Evolutionary conservation across 345 rosid genomes (phyloP).

Genomic region (Passiflora organensis): DNA sequence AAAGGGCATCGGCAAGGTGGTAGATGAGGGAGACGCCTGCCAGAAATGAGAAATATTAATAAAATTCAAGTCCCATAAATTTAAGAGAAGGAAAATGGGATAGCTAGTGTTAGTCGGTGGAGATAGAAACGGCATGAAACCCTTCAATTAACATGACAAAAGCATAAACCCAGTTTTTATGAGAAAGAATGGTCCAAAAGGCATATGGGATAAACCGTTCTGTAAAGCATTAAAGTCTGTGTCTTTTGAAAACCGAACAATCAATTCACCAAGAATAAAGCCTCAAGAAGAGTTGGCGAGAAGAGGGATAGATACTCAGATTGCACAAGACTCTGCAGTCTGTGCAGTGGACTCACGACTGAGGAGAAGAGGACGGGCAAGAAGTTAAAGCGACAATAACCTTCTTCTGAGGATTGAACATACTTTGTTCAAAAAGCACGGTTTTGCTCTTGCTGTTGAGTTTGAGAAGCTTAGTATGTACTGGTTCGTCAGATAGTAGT

Average conservation of each 20-base stretch:
- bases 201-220: too few relatives aligned
- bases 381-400: constrained; percentile 26
- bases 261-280: not conserved
- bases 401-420: constrained; percentile 28
- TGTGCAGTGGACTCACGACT: constrained; percentile 41
- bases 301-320: constrained; percentile 76
- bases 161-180: not conserved
- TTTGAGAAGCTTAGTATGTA: constrained; percentile 44
- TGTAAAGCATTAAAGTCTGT: not conserved
- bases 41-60: too few relatives aligned
- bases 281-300: constrained; percentile 5
- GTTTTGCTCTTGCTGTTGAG: constrained; percentile 17
- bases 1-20: too few relatives aligned
- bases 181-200: not conserved
- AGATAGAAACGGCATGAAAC: not conserved
- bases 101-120: not conserved
- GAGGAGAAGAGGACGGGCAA: constrained; percentile 41
- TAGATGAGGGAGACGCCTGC: too few relatives aligned
- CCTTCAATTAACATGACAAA: not conserved
- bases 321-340: constrained; percentile 90
- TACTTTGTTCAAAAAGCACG: constrained; percentile 8
- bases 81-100: too few relatives aligned
- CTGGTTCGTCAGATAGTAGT: constrained; percentile 49
- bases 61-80: too few relatives aligned
- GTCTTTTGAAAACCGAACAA: not conserved